Evolutionary conservation across 305 asterid species (phyloP), one percentile per base, ranked within the genome.

Genomic region (Fraxinus xanthoxyloides): DNA sequence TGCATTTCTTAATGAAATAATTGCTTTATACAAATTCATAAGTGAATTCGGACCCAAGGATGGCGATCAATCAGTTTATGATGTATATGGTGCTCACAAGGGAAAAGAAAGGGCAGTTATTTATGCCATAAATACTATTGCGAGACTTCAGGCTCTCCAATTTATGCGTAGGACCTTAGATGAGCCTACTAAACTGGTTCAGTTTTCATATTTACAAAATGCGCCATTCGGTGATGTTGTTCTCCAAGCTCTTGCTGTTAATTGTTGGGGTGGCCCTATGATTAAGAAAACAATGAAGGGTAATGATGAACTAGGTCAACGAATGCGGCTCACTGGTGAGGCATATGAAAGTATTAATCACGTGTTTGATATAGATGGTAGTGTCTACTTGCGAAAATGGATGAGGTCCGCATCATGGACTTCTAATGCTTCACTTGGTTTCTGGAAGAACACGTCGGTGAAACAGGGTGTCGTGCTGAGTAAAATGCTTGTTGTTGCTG

Each of bases 61-160:
- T 56, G 88, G 91, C 4, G 99, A 94, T 82, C 87, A 70, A 82
- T 93, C 98, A 1, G 83, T 94, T 30, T 75, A 83, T 51, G 86
- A 92, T 63, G 78, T 95, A 54, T 94, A 90, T 74, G 97, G 98
- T 35, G 91, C 99, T 85, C 93, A 87, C 48, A 91, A 87, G 82
- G 99, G 98, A 81, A 90, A 89, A 72, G 92, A 86, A 77, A 85
- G 89, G 75, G 99, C 99, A 0, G 69, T 86, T 72, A 75, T 91
- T 75, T 87, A 87, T 51, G 93, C 98, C 34, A 82, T 80, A 35
- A 90, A 93, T 83, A 87, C 95, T 54, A 90, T 94, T 35, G 91
- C 98, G 36, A 89, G 98, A 85, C 97, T 96, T 85, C 99, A 93
- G 82, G 95, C 97, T 70, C 98, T 96, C 77, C 97, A 93, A 70